Base-by-base conservation (phyloP, 305 asterid species). In the Rubia tinctorum region DNA sequence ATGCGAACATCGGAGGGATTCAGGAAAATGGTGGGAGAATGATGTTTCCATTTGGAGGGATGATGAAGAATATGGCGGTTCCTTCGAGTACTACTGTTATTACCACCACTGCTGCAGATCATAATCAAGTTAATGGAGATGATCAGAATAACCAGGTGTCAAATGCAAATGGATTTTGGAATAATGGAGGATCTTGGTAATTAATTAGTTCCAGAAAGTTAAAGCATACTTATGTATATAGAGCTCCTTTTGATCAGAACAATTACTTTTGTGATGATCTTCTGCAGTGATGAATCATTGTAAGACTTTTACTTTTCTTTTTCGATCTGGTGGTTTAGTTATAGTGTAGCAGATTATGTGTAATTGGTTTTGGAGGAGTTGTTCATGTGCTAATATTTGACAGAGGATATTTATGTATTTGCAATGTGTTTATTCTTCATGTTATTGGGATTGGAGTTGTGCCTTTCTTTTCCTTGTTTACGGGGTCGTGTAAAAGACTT, bases 141-240 rank as follows among this genome's bases (percentile, higher is more conserved):
- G 45, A 3, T 15, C 34, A 3, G 34, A 20, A 6, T 17, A 8
- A 53, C 18, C 59, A 53, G 7, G 45, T 8, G 45, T 42, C 45
- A 9, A 47, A 76, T 12, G 71, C 90, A 58, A 86, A 81, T 82
- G 94, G 96, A 73, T 88, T 76, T 47, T 89, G 94, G 96, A 89
- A 76, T 76, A 92, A 92, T n/a, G 63, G 63, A 71, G 91, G 82
- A 53, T 79, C 88, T 56, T 91, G 92, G 91, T 86, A 78, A 82
- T 69, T 47, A 64, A 1, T 0, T 51, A 4, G 0, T 51, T 51
- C 15, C 58, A 13, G 58, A 30, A n/a, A n/a, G 15, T 6, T 13
- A 20, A 70, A 37, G 65, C 37, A 37, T 25, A 34, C n/a, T n/a
- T n/a, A n/a, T 3, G 3, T 62, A 62, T 13, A 22, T 34, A 17